These are phyloP conservation scores for Eucalyptus globulus DNA, from an alignment of 345 rosid genomes.

Conservation along the genomic window DNA sequence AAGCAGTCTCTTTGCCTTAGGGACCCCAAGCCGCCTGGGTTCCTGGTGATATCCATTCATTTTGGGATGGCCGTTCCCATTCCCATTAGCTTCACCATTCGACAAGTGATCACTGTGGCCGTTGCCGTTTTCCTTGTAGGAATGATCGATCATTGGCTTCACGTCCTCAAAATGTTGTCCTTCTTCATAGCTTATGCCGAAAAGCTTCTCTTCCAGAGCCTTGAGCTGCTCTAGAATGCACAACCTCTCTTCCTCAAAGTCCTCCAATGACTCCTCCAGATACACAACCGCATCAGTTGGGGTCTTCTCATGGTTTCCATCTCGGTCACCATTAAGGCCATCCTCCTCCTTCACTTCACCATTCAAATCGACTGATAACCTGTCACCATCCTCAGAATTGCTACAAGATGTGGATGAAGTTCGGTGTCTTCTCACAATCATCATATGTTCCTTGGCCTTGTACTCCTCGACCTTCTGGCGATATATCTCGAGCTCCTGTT, in stretches of 20 bases:
- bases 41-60: constrained; percentile 39
- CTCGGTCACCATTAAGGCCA: background rate
- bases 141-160: constrained; percentile 9
- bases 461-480: constrained; percentile 55
- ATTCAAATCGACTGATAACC: constrained; percentile 35
- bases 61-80: constrained; percentile 37
- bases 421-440: constrained; percentile 33
- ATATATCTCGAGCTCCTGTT: constrained; percentile 58
- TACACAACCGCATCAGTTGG: constrained; percentile 61
- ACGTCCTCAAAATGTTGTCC: constrained; percentile 34
- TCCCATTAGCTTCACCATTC: constrained; percentile 28
- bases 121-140: constrained; percentile 25
- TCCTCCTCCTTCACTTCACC: constrained; percentile 34
- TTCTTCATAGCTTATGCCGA: constrained; percentile 39
- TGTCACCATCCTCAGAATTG: constrained; percentile 61
- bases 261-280: constrained; percentile 67
- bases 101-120: constrained; percentile 10
- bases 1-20: constrained; percentile 81
- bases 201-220: constrained; percentile 78
- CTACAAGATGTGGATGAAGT: constrained; percentile 49
- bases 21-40: constrained; percentile 10
- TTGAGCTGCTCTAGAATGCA: constrained; percentile 84
- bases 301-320: constrained; percentile 19
- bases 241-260: constrained; percentile 78
- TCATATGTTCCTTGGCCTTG: constrained; percentile 54